Base-by-base conservation (phyloP, 2,329 filamentous ascomycete species). In the Bertia moriformis region DNA sequence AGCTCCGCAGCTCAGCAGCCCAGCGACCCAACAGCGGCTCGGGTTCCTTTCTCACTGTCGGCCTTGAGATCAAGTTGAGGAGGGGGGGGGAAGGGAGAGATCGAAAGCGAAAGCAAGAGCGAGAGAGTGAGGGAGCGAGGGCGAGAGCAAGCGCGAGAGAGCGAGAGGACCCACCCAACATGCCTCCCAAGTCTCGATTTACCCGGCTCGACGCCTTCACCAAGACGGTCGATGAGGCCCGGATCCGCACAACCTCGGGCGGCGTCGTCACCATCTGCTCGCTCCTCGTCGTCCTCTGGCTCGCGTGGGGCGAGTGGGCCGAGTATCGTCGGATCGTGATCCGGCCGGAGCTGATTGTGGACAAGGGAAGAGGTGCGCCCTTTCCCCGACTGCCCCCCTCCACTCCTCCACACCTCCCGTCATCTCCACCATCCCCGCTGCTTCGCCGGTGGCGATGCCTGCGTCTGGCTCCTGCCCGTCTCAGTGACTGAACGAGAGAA, bases 121-220 rank as follows among this genome's bases (percentile, higher is more conserved):
- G 44, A 38, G 17, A 44, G 37, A 37, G 44, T 46, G 40, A 20
- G 18, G 35, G 7, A 38, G 10, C 29, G 4, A 4, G 4, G 4
- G 32, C 13, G 33, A 41, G 13, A 33, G 19, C 19, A 35, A 39
- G 20, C 19, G 14, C 38, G 19, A 37, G 36, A 37, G 38, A 38
- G 40, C 37, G 40, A 30, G 29, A 22, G 24, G 38, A 38, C 10
- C 19, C 44, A 38, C n/a, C n/a, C 42, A 46, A 46, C 30, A 96
- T 96, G 91, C 69, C 88, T 48, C 65, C 80, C 54, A 94, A 93
- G 68, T 93, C 86, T 50, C 79, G 91, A 60, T 95, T 98, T 58
- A 94, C 84, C 43, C 81, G 82, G 73, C 84, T 98, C 46, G 91
- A 98, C 62, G 91, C 91, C 69, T 98, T 98, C 59, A 94, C 89